These are phyloP conservation scores for Mycena filopes DNA, from an alignment of 768 basidiomycete species.

Conservation along the genomic window DNA sequence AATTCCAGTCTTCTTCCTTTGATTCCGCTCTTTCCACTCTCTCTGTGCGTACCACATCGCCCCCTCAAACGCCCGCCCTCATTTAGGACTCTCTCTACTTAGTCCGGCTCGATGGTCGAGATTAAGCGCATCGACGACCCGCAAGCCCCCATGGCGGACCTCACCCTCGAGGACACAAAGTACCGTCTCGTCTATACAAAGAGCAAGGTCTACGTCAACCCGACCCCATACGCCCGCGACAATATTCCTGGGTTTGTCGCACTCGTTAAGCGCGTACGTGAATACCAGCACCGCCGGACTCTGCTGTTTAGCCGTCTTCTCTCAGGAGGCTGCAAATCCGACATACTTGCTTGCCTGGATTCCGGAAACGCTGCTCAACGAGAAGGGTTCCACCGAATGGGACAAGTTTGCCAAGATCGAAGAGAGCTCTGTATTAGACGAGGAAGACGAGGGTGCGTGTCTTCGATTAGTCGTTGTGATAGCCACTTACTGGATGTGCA, in stretches of 20 bases:
- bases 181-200: slow-evolving; percentile 88
- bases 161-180: slow-evolving; percentile 63
- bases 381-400: slow-evolving; percentile 86
- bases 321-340: slow-evolving; percentile 78
- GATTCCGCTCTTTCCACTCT: slow-evolving; percentile 59
- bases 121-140: slow-evolving; percentile 60
- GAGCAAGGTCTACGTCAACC: slow-evolving; percentile 95
- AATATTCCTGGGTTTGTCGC: slow-evolving; percentile 95
- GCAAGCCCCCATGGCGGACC: slow-evolving; percentile 33
- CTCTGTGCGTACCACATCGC: slow-evolving; percentile 51
- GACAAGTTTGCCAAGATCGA: slow-evolving; percentile 92
- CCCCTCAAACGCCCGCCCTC: slow-evolving; percentile 10
- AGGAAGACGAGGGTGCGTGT: slow-evolving; percentile 78
- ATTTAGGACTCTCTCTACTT: slow-evolving; percentile 28
- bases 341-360: slow-evolving; percentile 93
- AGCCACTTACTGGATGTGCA: slow-evolving; percentile 8
- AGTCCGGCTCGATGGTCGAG: slow-evolving; percentile 81
- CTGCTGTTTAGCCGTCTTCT: slow-evolving; percentile 23
- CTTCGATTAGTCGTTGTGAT: slow-evolving; percentile 12
- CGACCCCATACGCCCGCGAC: slow-evolving; percentile 90
- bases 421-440: slow-evolving; percentile 64
- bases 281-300: slow-evolving; percentile 18
- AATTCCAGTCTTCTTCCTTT: slow-evolving; percentile 47
- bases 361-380: slow-evolving; percentile 84
- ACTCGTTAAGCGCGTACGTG: slow-evolving; percentile 86